These are phyloP conservation scores for Acacia acuminata DNA, from an alignment of 306 rosid species.

Conservation along the genomic window DNA sequence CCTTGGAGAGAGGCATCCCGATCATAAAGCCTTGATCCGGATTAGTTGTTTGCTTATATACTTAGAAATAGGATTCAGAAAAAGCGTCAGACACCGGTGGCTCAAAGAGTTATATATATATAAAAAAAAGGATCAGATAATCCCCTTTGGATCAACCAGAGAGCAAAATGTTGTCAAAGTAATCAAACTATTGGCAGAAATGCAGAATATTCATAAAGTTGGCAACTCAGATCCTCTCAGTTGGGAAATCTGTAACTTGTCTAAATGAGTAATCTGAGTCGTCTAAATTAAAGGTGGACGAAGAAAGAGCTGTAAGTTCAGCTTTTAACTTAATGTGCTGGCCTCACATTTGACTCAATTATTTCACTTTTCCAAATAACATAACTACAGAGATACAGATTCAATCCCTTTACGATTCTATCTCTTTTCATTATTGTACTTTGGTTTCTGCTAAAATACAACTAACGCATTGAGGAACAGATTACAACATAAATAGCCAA, in stretches of 20 bases:
- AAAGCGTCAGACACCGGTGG: too few species aligned
- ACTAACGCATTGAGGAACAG: background rate
- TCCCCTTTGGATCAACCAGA: background rate
- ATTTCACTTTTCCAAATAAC: slow-evolving; percentile 7
- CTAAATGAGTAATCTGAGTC: background rate
- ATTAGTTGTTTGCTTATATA: too few species aligned
- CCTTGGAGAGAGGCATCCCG: too few species aligned
- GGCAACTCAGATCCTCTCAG: background rate
- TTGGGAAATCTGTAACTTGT: background rate
- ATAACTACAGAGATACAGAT: background rate
- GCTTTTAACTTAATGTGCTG: background rate
- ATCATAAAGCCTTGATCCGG: too few species aligned
- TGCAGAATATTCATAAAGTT: background rate
- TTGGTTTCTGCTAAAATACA: background rate
- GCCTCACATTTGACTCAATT: background rate
- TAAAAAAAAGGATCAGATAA: too few species aligned
- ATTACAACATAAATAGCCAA: background rate
- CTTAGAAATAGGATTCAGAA: too few species aligned
- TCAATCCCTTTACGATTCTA: background rate
- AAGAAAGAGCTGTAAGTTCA: background rate
- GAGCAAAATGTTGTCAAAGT: background rate
- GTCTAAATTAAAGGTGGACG: background rate
- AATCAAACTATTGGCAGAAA: background rate
- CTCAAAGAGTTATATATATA: too few species aligned
- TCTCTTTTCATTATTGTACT: background rate